A percentile compares a stretch with the other conserved stretches of the same genome.
Evolutionary conservation across 495 filamentous ascomycete species (phyloP).

Genomic region (Penicillium argentinense): DNA sequence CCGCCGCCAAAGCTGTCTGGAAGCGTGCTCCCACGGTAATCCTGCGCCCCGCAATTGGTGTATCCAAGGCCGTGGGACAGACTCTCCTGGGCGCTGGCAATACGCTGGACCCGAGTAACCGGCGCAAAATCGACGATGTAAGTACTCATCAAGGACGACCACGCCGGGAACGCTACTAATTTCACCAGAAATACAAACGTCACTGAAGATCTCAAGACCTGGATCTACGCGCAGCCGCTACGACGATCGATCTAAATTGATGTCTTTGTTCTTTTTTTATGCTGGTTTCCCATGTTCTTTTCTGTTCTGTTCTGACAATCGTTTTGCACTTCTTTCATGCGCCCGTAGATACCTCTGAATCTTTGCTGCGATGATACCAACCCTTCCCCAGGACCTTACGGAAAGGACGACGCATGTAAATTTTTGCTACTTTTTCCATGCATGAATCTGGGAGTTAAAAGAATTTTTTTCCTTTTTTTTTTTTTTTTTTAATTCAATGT

Average conservation of each 20-base stretch:
- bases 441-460: constrained; percentile 1
- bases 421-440: constrained; percentile 8
- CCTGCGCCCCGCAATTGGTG: constrained; percentile 85
- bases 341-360: constrained; percentile 8
- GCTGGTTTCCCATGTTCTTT: constrained; percentile 1
- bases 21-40: constrained; percentile 87
- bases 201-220: constrained; percentile 24
- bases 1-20: constrained; percentile 76
- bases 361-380: constrained; percentile 18
- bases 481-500: too few species aligned
- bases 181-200: constrained; percentile 45
- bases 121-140: constrained; percentile 84
- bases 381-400: background rate
- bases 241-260: too few species aligned
- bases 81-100: constrained; percentile 93
- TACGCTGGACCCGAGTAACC: constrained; percentile 79
- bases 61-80: constrained; percentile 84
- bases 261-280: constrained; percentile 8
- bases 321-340: constrained; percentile 5
- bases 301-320: background rate
- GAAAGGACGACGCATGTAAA: constrained; percentile 8
- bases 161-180: background rate
- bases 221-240: too few species aligned
- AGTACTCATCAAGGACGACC: constrained; percentile 33
- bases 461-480: background rate